Evolutionary conservation across 2,329 filamentous ascomycete genomes (phyloP), one percentile per base, ranked within the genome.

Genomic region (Knufia fluminis): DNA sequence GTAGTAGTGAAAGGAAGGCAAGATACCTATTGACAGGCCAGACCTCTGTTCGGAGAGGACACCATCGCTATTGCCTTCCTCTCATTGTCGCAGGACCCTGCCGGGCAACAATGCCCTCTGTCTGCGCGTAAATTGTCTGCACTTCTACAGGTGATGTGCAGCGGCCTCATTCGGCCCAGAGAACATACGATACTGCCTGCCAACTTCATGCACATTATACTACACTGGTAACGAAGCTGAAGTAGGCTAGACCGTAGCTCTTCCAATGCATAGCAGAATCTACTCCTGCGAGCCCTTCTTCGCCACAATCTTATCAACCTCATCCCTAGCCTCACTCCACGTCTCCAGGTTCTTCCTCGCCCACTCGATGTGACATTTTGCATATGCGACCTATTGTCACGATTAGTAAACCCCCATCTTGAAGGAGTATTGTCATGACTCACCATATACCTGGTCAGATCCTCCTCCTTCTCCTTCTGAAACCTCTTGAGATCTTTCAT

Each of bases 381-480:
- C 90, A 67, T 95, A 96, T 26, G 87, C 86, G 61, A 95, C 79
- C 90, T 95, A 59, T 23, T 39, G 14, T 14, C 10, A 33, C 36
- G 33, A 42, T 26, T 32, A 31, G 9, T 24, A 28, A 4, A 6
- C 7, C 33, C 33, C 6, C 33, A 36, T 8, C 6, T 17, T 14
- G 7, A 14, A 4, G 10, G 9, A 17, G n/a, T 6, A 36, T 17
- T 7, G n/a, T 9, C 2, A 52, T 44, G 23, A 69, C 85, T 71
- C 72, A 96, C 92, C 92, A 98, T 98, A 66, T 97, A 97, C 55
- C 86, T 80, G 62, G 82, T 83, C 61, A 98, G 67, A 65, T 98
- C 92, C 45, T 91, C 88, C 69, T 98, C 94, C 68, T 98, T 98
- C 68, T 97, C 90, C 52, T 75, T 75, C 68, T 98, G 94, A 68